These are phyloP conservation scores for Pontederia paniculata DNA, from an alignment of 176 grass and related monocot species.

Conservation along the genomic window DNA sequence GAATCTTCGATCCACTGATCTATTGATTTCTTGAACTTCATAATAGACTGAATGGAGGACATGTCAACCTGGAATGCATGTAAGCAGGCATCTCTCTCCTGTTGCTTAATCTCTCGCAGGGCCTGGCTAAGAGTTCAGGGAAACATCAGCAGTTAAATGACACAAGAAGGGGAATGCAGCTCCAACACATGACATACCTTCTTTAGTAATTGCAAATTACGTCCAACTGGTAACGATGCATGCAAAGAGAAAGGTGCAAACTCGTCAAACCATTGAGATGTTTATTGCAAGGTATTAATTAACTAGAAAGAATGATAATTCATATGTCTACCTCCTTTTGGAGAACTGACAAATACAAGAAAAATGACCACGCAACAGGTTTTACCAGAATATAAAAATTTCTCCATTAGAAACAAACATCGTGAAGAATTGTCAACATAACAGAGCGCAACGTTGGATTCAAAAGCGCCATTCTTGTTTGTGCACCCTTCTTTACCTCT, in stretches of 20 bases:
- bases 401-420: no score
- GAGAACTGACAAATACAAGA: no score
- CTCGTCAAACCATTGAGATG: constrained; percentile 6
- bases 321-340: no score
- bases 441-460: no score
- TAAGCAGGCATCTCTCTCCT: constrained; percentile 32
- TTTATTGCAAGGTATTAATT: not conserved
- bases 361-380: no score
- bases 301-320: no score
- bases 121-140: constrained; percentile 34
- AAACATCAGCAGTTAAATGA: constrained; percentile 7
- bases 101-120: constrained; percentile 40
- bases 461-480: not conserved
- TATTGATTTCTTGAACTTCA: constrained; percentile 46
- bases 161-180: not conserved
- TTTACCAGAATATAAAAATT: no score
- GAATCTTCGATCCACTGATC: constrained; percentile 48
- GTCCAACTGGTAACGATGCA: constrained; percentile 41
- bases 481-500: not conserved
- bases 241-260: not conserved
- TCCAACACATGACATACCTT: constrained; percentile 29
- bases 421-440: no score
- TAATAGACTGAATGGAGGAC: constrained; percentile 66
- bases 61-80: constrained; percentile 57
- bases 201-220: constrained; percentile 29